Base-by-base conservation (phyloP, 768 basidiomycete genomes). In the Boletus sp. region DNA sequence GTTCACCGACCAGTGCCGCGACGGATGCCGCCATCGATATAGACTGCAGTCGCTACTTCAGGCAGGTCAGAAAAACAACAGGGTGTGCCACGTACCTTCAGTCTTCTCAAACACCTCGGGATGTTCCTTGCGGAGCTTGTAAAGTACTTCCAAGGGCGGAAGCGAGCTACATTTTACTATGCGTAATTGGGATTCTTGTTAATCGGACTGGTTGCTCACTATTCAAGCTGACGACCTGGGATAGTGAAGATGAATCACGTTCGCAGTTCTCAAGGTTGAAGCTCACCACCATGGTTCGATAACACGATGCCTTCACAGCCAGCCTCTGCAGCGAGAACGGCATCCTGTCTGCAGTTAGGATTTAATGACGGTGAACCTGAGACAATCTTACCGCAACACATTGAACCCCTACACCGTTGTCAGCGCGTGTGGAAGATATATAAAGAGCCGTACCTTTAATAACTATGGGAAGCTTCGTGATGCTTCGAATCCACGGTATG, bases 251-350 rank as follows among this genome's bases (percentile, higher is more conserved):
- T 58, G 23, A 59, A 50, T 37, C 40, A 34, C 11, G 7, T 47
- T 35, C 21, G 19, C 14, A 29, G 23, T 43, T 39, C 41, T 6
- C 30, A 15, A 45, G 43, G 8, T 25, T 41, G 15, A 39, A 41
- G 15, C 72, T 59, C 63, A 80, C 91, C 95, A 51, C 95, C 95
- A 62, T 98, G 95, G 60, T 98, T 98, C 1, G 88, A 91, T 9
- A 98, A 72, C 52, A 95, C 77, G 57, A 98, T 92, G 5, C 89
- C 95, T 53, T 95, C 86, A 17, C 90, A 86, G 13, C 93, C 91
- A 30, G 87, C 81, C 56, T 94, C 85, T 17, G 80, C 83, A 29
- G 93, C 93, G 43, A 93, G 80, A 39, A 91, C 82, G 3, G 90
- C 93, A 72, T 97, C 95, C 83, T 94, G 68, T 11, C 64, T 58